Evolutionary conservation across 139 green algal genomes (phyloP).

Genomic region (Nannochloris sp.): DNA sequence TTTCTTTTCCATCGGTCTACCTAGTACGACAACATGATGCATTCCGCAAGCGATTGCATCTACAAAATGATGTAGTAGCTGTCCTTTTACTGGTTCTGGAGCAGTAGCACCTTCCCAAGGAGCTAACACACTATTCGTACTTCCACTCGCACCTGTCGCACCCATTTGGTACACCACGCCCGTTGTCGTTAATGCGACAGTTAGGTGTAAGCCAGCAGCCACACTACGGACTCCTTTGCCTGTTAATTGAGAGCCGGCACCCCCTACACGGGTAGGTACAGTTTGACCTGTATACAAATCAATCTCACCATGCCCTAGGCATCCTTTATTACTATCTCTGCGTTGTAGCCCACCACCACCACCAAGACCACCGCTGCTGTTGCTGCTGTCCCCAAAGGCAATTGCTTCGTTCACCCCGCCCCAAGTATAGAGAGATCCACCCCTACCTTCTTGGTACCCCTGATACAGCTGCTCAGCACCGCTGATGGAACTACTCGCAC

Average conservation of each 20-base stretch:
- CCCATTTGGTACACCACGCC: constrained; percentile 75
- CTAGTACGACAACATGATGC: constrained; percentile 54
- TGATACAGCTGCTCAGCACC: background rate
- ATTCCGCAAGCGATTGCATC: constrained; percentile 50
- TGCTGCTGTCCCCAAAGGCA: constrained; percentile 1
- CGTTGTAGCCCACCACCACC: background rate
- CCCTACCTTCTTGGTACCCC: constrained; percentile 23
- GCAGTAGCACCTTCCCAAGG: constrained; percentile 38
- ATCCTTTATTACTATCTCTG: constrained; percentile 50
- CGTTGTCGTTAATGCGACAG: constrained; percentile 55
- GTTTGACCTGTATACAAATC: constrained; percentile 38
- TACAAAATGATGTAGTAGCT: constrained; percentile 26
- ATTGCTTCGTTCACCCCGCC: constrained; percentile 43
- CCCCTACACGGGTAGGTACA: constrained; percentile 38
- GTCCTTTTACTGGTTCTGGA: constrained; percentile 20
- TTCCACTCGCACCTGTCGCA: constrained; percentile 41
- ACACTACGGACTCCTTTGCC: constrained; percentile 38
- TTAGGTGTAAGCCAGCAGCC: constrained; percentile 69
- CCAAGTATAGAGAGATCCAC: constrained; percentile 70
- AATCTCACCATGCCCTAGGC: constrained; percentile 56
- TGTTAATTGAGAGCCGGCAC: constrained; percentile 16
- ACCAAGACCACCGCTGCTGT: background rate
- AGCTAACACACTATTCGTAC: background rate
- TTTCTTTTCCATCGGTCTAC: constrained; percentile 27
- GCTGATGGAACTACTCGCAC: background rate